A percentile compares a stretch with the other conserved stretches of the same genome.
phyloP scores from a whole-genome alignment of 2,329 filamentous ascomycete species.

The Fusarium nygamai region DNA sequence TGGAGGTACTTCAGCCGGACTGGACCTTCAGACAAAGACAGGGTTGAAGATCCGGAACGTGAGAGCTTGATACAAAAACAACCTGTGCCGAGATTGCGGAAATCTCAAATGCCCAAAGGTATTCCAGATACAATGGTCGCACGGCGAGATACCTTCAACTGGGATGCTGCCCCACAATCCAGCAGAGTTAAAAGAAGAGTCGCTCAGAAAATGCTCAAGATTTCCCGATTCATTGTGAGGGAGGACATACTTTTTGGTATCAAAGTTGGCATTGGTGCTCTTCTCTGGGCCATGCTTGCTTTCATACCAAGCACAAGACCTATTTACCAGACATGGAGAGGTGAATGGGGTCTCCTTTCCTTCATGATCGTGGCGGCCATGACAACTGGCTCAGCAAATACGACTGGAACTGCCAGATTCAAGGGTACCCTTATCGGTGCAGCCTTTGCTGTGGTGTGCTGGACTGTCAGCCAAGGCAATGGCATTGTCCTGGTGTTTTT shows the following conservation, averaged over 20 bases:
- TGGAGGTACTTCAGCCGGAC: conserved; percentile 62
- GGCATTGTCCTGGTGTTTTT: conserved; percentile 79
- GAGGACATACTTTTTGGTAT: conserved; percentile 80
- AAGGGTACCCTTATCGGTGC: conserved; percentile 87
- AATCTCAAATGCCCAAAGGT: conserved; percentile 64
- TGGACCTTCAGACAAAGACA: conserved; percentile 7
- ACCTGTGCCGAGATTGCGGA: conserved; percentile 58
- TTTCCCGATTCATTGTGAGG: conserved; percentile 60
- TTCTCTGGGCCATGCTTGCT: conserved; percentile 87
- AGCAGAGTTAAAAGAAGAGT: conserved; percentile 55
- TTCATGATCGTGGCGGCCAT: conserved; percentile 99
- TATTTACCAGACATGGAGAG: conserved; percentile 86
- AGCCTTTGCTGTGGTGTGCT: conserved; percentile 76
- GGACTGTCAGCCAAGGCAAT: conserved; percentile 80
- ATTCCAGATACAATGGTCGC: conserved; percentile 64
- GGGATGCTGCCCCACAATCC: conserved; percentile 63
- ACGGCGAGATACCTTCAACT: conserved; percentile 64
- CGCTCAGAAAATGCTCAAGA: conserved; percentile 58
- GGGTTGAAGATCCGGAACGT: conserved; percentile 54
- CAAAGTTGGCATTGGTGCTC: conserved; percentile 91
- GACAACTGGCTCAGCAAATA: conserved; percentile 96
- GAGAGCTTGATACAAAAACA: conserved; percentile 53
- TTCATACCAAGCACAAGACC: conserved; percentile 83
- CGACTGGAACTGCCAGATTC: conserved; percentile 87
- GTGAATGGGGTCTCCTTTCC: conserved; percentile 95